Percentiles rank a stretch among this genome's conserved stretches.
Conservation (phyloP, 179 eudicot genomes). For the Beta lomatogona region DNA sequence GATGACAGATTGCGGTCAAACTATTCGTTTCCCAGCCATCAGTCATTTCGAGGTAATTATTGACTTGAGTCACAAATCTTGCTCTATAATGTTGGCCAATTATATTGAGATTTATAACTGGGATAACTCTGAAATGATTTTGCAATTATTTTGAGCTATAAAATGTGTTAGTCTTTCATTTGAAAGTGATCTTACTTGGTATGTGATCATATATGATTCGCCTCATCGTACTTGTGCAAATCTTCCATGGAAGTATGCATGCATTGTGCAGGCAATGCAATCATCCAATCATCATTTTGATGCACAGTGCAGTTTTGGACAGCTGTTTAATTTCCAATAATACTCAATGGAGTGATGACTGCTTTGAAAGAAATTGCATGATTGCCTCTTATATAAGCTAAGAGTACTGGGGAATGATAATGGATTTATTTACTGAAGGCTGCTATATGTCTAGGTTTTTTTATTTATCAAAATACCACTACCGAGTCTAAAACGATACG, state of each 20-base stretch:
- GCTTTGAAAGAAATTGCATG: background rate
- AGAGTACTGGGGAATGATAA: background rate
- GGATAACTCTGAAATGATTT: background rate
- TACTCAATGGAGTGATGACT: background rate
- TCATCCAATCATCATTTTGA: background rate
- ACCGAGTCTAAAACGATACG: background rate
- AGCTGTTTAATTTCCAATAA: background rate
- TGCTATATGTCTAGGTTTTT: background rate
- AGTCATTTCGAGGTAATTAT: conserved; percentile 64
- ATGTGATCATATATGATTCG: background rate
- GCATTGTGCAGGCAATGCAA: background rate
- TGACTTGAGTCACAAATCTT: conserved; percentile 4
- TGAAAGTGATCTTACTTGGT: background rate
- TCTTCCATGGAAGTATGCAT: background rate
- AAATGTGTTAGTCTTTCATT: background rate
- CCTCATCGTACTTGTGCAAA: background rate
- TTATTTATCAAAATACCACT: background rate
- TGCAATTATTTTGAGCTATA: background rate
- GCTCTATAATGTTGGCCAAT: background rate
- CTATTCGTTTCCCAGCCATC: conserved; percentile 44
- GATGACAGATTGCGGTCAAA: conserved; percentile 66
- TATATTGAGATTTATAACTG: background rate
- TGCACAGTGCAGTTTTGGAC: background rate
- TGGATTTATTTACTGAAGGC: background rate
- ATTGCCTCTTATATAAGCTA: background rate